These are phyloP conservation scores for Austropuccinia psidii DNA, from an alignment of 1,284 basidiomycete genomes.

Conservation along the genomic window DNA sequence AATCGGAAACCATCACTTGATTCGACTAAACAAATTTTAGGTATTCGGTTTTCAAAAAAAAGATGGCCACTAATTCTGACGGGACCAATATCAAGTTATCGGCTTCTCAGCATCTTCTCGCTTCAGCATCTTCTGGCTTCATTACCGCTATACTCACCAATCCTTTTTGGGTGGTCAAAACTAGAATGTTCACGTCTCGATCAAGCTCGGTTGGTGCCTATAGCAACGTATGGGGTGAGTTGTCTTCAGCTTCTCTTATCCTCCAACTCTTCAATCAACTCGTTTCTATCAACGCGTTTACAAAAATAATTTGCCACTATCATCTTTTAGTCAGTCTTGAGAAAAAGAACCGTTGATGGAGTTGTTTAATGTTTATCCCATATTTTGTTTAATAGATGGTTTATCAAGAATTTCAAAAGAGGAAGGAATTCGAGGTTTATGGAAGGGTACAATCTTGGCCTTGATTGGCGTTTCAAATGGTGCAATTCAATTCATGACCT, in stretches of 20 bases:
- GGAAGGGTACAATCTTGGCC: slow-evolving; percentile 78
- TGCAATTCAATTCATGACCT: slow-evolving; percentile 90
- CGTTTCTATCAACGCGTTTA: no score
- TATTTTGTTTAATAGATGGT: slow-evolving; percentile 60
- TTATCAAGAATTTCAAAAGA: slow-evolving; percentile 53
- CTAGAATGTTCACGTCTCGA: slow-evolving; percentile 85
- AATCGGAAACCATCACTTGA: neutral
- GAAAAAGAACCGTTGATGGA: neutral
- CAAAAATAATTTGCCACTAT: no score
- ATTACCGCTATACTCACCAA: slow-evolving; percentile 92
- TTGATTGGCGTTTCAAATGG: slow-evolving; percentile 92
- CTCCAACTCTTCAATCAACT: no score
- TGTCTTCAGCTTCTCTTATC: neutral
- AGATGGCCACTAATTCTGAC: slow-evolving; percentile 53
- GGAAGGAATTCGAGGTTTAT: slow-evolving; percentile 75
- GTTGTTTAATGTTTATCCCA: neutral
- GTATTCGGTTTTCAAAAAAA: slow-evolving; percentile 89
- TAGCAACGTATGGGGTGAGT: slow-evolving; percentile 67
- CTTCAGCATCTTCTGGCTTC: slow-evolving; percentile 75
- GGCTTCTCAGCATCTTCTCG: slow-evolving; percentile 73
- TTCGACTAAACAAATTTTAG: slow-evolving; percentile 53
- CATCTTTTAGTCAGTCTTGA: neutral
- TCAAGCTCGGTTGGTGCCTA: slow-evolving; percentile 62
- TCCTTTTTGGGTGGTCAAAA: slow-evolving; percentile 97
- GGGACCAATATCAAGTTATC: slow-evolving; percentile 57